A percentile compares a stretch with the other conserved stretches of the same genome.
Evolutionary conservation across 2,329 filamentous ascomycete species (phyloP).

Genomic region (Curvularia eragrostidis): DNA sequence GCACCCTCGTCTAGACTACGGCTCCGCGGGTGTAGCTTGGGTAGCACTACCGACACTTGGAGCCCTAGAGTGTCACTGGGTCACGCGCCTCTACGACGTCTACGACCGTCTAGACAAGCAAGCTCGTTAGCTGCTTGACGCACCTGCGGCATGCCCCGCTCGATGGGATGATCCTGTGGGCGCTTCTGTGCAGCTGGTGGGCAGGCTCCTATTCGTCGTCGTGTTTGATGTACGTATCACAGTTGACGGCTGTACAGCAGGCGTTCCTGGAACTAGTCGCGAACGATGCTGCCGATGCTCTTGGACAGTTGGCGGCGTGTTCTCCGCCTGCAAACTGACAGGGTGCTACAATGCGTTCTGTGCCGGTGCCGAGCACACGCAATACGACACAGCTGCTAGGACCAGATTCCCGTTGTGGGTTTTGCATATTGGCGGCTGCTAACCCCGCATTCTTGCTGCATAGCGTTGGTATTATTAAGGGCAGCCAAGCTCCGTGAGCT

Average conservation of each 20-base stretch:
- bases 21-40: slow-evolving; percentile 26
- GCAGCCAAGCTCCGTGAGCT: slow-evolving; percentile 36
- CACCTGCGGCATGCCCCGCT: slow-evolving; percentile 19
- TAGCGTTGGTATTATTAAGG: slow-evolving; percentile 36
- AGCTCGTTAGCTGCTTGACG: slow-evolving; percentile 29
- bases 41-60: slow-evolving; percentile 25
- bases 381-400: slow-evolving; percentile 32
- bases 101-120: slow-evolving; percentile 29
- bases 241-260: slow-evolving; percentile 20
- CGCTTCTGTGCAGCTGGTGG: slow-evolving; percentile 25
- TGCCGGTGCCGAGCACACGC: slow-evolving; percentile 28
- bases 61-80: slow-evolving; percentile 29
- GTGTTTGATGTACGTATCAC: slow-evolving; percentile 15
- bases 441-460: slow-evolving; percentile 49
- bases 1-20: slow-evolving; percentile 32
- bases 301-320: slow-evolving; percentile 10
- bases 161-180: slow-evolving; percentile 25
- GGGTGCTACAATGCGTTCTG: slow-evolving; percentile 26
- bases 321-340: slow-evolving; percentile 15
- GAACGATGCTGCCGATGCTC: slow-evolving; percentile 25
- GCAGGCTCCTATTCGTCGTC: slow-evolving; percentile 26
- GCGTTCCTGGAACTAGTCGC: slow-evolving; percentile 38
- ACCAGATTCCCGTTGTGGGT: slow-evolving; percentile 19
- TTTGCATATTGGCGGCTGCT: slow-evolving; percentile 27
- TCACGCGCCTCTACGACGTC: slow-evolving; percentile 41